Percentiles rank a stretch among this genome's conserved stretches.
phyloP scores from a whole-genome alignment of 1,284 basidiomycete species.

The Xerocomus amazonicus region DNA sequence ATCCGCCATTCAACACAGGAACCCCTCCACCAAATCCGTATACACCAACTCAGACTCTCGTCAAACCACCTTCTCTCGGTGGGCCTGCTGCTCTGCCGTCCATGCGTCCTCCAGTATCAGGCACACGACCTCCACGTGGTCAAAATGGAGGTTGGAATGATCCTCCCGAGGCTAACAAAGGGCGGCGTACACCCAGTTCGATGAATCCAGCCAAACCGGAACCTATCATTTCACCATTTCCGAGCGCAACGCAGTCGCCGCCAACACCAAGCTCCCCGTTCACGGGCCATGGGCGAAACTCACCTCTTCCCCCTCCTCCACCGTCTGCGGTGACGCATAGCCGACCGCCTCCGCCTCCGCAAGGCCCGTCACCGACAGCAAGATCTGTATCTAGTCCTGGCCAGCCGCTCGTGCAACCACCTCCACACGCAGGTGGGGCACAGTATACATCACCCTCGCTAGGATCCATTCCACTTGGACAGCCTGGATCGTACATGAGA shows the following conservation, averaged over 20 bases:
- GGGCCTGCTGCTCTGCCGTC: slow-evolving; percentile 23
- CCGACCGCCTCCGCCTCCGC: slow-evolving; percentile 45
- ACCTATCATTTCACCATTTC: slow-evolving; percentile 88
- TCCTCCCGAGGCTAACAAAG: slow-evolving; percentile 51
- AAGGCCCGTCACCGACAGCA: slow-evolving; percentile 36
- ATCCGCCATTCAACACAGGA: slow-evolving; percentile 24
- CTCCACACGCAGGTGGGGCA: slow-evolving; percentile 39
- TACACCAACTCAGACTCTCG: slow-evolving; percentile 7
- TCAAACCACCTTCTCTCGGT: slow-evolving; percentile 15
- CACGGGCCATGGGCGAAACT: slow-evolving; percentile 38
- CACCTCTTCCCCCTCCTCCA: slow-evolving; percentile 54
- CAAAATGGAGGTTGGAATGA: slow-evolving; percentile 93
- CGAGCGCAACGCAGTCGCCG: slow-evolving; percentile 59
- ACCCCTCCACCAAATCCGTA: slow-evolving; percentile 37
- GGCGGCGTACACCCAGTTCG: slow-evolving; percentile 53
- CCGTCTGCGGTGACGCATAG: slow-evolving; percentile 61
- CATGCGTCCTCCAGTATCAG: slow-evolving; percentile 21
- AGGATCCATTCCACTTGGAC: slow-evolving; percentile 28
- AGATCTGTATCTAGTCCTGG: slow-evolving; percentile 38
- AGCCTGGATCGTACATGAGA: slow-evolving; percentile 34
- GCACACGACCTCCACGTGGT: slow-evolving; percentile 45
- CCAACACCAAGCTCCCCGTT: slow-evolving; percentile 44
- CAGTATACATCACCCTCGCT: slow-evolving; percentile 42
- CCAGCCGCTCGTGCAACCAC: slow-evolving; percentile 36
- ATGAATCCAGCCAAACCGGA: slow-evolving; percentile 51